Evolutionary conservation across 2,329 filamentous ascomycete species (phyloP), one percentile per base, ranked within the genome.

Genomic region (Alternaria ethzedia): DNA sequence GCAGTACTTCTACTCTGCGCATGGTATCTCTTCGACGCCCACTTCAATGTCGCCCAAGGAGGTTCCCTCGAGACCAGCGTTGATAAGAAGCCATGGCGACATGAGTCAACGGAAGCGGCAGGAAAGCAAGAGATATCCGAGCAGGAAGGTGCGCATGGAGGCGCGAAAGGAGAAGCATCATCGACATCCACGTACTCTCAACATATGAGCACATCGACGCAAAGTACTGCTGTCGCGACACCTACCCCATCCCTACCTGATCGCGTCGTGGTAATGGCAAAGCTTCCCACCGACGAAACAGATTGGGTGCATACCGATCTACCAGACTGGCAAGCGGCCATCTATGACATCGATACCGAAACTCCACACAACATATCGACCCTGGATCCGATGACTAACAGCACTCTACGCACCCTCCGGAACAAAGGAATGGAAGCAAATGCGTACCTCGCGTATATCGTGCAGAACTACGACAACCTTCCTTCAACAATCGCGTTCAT

Each of bases 321-420:
- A 28, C 57, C 52, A 59, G 68, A 67, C 57, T 85, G 78, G 57
- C 79, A 86, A 84, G 72, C 75, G 74, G 63, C 82, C 82, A 84
- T 69, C 74, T 79, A 46, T 75, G 74, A 59, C 69, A 61, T 73
- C 36, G 67, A 71, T 17, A 65, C 36, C 15, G 65, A 64, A 59
- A 69, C 54, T 55, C 65, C 64, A 8, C 65, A 67, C 45, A 61
- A 62, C 20, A 30, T 9, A 54, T 70, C 66, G 15, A 66, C 64
- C 11, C 51, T 67, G 28, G 63, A 70, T 57, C 68, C 66, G 47
- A 54, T 70, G 41, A 69, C 63, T 10, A 65, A 69, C 57, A 63
- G 55, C 32, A 69, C 66, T 36, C 43, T 67, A 46, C 64, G 63
- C 45, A 69, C 59, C 28, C 66, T 69, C n/a, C 57, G 59, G 2